Evolutionary conservation across 2,329 filamentous ascomycete species (phyloP).

Genomic region (Aspergillus sergii): DNA sequence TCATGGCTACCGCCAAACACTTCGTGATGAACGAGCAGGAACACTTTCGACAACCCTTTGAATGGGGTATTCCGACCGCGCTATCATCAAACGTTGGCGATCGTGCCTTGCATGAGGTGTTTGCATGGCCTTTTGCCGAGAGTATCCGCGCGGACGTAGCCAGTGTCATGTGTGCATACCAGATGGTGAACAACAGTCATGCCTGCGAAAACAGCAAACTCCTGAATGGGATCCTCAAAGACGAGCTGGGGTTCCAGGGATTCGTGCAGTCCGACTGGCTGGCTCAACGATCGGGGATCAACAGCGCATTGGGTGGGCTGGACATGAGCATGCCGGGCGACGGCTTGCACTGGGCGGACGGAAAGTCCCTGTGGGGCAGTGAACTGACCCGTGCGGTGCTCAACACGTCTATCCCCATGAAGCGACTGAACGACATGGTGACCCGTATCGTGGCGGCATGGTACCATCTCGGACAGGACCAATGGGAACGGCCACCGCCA

Average conservation of each 20-base stretch:
- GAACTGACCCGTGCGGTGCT: slow-evolving; percentile 58
- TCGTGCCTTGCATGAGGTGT: slow-evolving; percentile 73
- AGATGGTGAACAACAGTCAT: slow-evolving; percentile 78
- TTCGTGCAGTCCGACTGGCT: slow-evolving; percentile 82
- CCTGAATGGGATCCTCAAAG: slow-evolving; percentile 75
- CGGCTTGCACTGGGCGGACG: slow-evolving; percentile 27
- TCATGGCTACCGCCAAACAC: slow-evolving; percentile 41
- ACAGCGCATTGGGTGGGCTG: slow-evolving; percentile 69
- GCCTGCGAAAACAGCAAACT: slow-evolving; percentile 77
- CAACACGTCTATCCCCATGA: slow-evolving; percentile 61
- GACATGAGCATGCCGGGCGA: slow-evolving; percentile 85
- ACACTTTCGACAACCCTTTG: slow-evolving; percentile 20
- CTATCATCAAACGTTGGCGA: slow-evolving; percentile 65
- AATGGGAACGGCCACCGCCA: slow-evolving; percentile 16
- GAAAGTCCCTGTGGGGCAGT: slow-evolving; percentile 28
- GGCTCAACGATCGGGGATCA: slow-evolving; percentile 71
- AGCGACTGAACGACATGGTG: slow-evolving; percentile 64
- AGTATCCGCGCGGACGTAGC: slow-evolving; percentile 67
- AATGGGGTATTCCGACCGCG: slow-evolving; percentile 6
- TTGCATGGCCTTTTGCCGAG: slow-evolving; percentile 77
- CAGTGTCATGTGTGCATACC: slow-evolving; percentile 53
- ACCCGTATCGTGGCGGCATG: slow-evolving; percentile 51
- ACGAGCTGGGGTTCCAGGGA: slow-evolving; percentile 78
- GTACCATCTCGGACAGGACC: slow-evolving; percentile 53
- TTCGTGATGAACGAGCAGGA: slow-evolving; percentile 71